Evolutionary conservation across 2,329 filamentous ascomycete genomes (phyloP).

Genomic region (Sphaerulina vaccinii): DNA sequence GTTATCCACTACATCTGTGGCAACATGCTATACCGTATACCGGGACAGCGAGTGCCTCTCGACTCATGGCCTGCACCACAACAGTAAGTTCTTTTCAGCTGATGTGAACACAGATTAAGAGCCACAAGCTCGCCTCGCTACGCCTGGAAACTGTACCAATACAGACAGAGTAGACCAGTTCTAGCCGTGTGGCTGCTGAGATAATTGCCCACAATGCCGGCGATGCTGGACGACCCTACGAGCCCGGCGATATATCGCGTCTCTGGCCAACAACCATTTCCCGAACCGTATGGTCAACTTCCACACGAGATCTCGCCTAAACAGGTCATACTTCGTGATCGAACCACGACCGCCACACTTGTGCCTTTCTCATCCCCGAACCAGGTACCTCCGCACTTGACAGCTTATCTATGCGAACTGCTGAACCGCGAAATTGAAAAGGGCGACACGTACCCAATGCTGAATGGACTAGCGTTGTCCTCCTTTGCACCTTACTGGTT

Average conservation of each 20-base stretch:
- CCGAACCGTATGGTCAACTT: constrained; percentile 61
- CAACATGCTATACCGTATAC: background rate
- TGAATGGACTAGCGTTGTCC: constrained; percentile 69
- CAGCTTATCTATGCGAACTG: constrained; percentile 77
- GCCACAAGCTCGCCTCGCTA: too few species aligned
- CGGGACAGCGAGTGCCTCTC: background rate
- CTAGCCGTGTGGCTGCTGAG: too few species aligned
- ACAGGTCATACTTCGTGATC: constrained; percentile 78
- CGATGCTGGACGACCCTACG: constrained; percentile 74
- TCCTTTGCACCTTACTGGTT: constrained; percentile 86
- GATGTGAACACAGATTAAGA: too few species aligned
- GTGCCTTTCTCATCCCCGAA: constrained; percentile 76
- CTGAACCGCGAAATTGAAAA: constrained; percentile 88
- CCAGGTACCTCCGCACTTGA: constrained; percentile 72
- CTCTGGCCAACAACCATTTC: constrained; percentile 65
- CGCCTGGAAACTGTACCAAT: too few species aligned
- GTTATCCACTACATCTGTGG: background rate
- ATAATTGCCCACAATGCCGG: constrained; percentile 58
- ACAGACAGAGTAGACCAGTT: too few species aligned
- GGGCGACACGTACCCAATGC: constrained; percentile 89
- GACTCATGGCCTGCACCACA: too few species aligned
- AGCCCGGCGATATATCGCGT: constrained; percentile 68
- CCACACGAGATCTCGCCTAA: constrained; percentile 68
- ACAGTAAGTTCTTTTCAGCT: background rate
- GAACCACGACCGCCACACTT: constrained; percentile 78